Conservation (phyloP, 129 eudicot species). For the Centrapalus pauciflorus region DNA sequence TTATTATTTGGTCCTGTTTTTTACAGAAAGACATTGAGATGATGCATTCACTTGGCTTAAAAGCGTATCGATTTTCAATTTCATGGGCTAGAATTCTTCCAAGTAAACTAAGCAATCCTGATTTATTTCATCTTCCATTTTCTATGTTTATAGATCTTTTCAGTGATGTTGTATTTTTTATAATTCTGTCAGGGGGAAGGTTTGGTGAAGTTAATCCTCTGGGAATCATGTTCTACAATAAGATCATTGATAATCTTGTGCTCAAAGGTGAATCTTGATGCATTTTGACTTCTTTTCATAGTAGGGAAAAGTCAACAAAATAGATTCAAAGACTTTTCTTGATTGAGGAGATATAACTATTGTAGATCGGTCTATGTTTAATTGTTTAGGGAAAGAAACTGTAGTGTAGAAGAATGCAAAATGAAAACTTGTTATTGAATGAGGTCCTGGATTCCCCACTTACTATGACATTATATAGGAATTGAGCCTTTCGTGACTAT, state of each 20-base stretch:
- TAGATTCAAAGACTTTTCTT: neutral
- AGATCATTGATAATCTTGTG: slow-evolving; percentile 50
- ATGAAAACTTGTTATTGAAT: too few relatives aligned
- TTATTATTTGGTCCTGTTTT: neutral
- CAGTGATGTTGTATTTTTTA: neutral
- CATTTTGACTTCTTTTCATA: neutral
- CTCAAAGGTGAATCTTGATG: slow-evolving; percentile 45
- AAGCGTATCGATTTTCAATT: slow-evolving; percentile 72
- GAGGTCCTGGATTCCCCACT: too few relatives aligned
- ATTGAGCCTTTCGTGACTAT: slow-evolving; percentile 77
- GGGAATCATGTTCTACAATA: slow-evolving; percentile 60
- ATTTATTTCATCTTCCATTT: neutral
- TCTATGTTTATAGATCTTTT: neutral
- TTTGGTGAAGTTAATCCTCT: slow-evolving; percentile 56
- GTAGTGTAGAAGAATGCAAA: too few relatives aligned
- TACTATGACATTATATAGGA: slow-evolving; percentile 50
- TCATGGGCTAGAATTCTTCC: slow-evolving; percentile 91
- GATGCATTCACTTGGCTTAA: slow-evolving; percentile 64
- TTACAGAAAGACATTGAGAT: slow-evolving; percentile 80
- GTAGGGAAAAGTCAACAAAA: slow-evolving; percentile 9
- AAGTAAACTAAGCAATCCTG: slow-evolving; percentile 33
- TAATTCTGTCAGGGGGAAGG: slow-evolving; percentile 53
- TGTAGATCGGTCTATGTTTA: too few relatives aligned
- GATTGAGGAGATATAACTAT: neutral
- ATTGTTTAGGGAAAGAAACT: too few relatives aligned